These are phyloP conservation scores for Aschersonia sp. DNA, from an alignment of 2,329 filamentous ascomycete species.

Conservation along the genomic window DNA sequence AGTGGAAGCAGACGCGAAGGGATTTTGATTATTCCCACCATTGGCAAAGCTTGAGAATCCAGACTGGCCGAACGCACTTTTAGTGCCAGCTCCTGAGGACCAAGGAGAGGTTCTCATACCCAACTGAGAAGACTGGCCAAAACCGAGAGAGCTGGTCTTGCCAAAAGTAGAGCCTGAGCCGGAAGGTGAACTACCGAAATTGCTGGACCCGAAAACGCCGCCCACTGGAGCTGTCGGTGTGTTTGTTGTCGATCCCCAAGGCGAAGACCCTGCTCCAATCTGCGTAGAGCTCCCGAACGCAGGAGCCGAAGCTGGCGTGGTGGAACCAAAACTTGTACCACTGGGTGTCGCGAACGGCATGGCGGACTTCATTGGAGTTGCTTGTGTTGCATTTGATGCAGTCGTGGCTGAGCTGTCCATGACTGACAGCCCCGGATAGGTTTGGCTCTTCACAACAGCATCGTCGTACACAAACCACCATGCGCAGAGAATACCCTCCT, in stretches of 20 bases:
- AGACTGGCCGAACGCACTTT: slow-evolving; percentile 39
- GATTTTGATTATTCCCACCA: slow-evolving; percentile 16
- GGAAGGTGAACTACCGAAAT: slow-evolving; percentile 25
- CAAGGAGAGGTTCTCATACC: slow-evolving; percentile 39
- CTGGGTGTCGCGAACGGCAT: slow-evolving; percentile 15
- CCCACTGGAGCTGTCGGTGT: slow-evolving; percentile 16
- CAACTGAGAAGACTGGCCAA: slow-evolving; percentile 35
- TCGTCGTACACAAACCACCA: slow-evolving; percentile 94
- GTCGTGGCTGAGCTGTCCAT: slow-evolving; percentile 22
- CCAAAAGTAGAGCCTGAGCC: slow-evolving; percentile 32
- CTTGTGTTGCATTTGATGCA: slow-evolving; percentile 13
- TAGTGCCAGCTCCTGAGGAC: slow-evolving; percentile 19
- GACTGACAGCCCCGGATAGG: slow-evolving; percentile 55
- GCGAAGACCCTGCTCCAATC: slow-evolving; percentile 35
- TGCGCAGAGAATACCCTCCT: slow-evolving; percentile 68
- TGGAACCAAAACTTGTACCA: slow-evolving; percentile 27
- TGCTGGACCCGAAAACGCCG: slow-evolving; percentile 27
- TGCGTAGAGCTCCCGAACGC: slow-evolving; percentile 32
- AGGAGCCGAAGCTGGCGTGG: slow-evolving; percentile 17
- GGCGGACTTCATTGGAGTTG: slow-evolving; percentile 15
- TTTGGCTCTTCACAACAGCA: slow-evolving; percentile 58
- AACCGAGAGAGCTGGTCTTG: slow-evolving; percentile 30
- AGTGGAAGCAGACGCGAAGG: slow-evolving; percentile 20
- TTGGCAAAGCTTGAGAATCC: slow-evolving; percentile 29
- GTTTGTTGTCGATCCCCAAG: slow-evolving; percentile 28